Conservation (phyloP, 75 land plant genomes). For the Chamaecyparis obtusa region DNA sequence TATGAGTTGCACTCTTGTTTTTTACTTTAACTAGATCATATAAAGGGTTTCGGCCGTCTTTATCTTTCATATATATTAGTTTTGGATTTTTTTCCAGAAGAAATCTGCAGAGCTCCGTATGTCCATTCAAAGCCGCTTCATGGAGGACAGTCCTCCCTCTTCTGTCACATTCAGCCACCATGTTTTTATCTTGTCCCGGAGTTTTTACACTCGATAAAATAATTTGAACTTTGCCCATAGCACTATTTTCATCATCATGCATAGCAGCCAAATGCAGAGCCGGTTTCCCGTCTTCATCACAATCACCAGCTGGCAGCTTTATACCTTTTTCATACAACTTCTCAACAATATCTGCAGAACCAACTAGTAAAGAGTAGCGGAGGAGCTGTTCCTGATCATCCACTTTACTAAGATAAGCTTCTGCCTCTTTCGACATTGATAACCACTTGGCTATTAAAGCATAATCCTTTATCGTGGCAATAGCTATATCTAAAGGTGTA, state of each 20-base stretch:
- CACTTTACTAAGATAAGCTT: not conserved
- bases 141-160: not conserved
- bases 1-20: no score
- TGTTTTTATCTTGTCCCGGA: not conserved
- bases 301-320: not conserved
- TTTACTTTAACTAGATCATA: not conserved
- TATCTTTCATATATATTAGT: not conserved
- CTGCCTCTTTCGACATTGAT: not conserved
- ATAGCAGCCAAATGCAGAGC: not conserved
- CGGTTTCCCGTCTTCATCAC: not conserved
- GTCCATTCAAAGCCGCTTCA: not conserved
- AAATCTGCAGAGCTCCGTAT: not conserved
- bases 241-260: not conserved
- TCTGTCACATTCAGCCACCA: not conserved
- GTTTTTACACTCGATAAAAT: no score
- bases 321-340: not conserved
- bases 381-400: not conserved
- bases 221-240: not conserved
- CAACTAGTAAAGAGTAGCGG: not conserved
- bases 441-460: not conserved
- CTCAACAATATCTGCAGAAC: not conserved
- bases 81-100: not conserved
- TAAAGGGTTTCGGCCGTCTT: not conserved
- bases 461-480: not conserved
- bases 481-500: not conserved